These are phyloP conservation scores for Endocarpon pusillum DNA, from an alignment of 495 filamentous ascomycete genomes.

Conservation along the genomic window DNA sequence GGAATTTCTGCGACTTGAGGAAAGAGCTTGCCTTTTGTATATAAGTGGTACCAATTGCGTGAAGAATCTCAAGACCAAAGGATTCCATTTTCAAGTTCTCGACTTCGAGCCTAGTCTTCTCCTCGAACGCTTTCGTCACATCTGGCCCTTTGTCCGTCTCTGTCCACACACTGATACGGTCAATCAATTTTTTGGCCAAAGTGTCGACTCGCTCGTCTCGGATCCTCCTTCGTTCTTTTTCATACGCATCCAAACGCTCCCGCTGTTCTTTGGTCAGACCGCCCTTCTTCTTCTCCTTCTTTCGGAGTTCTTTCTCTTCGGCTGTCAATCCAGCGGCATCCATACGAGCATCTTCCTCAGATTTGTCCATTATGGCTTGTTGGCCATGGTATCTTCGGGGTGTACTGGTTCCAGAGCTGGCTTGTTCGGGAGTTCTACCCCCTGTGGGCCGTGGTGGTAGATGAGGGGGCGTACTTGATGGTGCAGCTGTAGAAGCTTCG, in stretches of 20 bases:
- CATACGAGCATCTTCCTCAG: slow-evolving; percentile 67
- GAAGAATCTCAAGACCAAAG: slow-evolving; percentile 91
- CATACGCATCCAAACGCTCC: slow-evolving; percentile 75
- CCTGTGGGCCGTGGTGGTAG: slow-evolving; percentile 14
- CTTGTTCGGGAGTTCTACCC: slow-evolving; percentile 8
- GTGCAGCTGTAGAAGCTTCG: slow-evolving; percentile 14
- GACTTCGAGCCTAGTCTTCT: slow-evolving; percentile 85
- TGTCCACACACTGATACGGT: slow-evolving; percentile 88
- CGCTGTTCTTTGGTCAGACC: slow-evolving; percentile 76
- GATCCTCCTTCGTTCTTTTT: slow-evolving; percentile 64
- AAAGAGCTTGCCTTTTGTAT: slow-evolving; percentile 70
- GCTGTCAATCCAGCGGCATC: slow-evolving; percentile 51
- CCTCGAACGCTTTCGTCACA: slow-evolving; percentile 76
- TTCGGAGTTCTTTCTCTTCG: slow-evolving; percentile 60
- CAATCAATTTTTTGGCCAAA: slow-evolving; percentile 66
- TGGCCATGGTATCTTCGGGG: slow-evolving; percentile 54
- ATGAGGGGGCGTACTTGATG: slow-evolving; percentile 14
- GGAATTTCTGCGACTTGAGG: slow-evolving; percentile 88
- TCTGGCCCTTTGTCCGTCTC: slow-evolving; percentile 82
- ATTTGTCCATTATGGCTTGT: slow-evolving; percentile 72
- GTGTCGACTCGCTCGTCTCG: slow-evolving; percentile 84
- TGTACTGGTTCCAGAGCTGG: slow-evolving; percentile 43
- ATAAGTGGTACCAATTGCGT: slow-evolving; percentile 85
- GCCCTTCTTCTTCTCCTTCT: slow-evolving; percentile 77
- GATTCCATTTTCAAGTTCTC: slow-evolving; percentile 99